Base-by-base conservation (phyloP, 192 early-diverging fungal genomes). In the Coemansia asiatica region DNA sequence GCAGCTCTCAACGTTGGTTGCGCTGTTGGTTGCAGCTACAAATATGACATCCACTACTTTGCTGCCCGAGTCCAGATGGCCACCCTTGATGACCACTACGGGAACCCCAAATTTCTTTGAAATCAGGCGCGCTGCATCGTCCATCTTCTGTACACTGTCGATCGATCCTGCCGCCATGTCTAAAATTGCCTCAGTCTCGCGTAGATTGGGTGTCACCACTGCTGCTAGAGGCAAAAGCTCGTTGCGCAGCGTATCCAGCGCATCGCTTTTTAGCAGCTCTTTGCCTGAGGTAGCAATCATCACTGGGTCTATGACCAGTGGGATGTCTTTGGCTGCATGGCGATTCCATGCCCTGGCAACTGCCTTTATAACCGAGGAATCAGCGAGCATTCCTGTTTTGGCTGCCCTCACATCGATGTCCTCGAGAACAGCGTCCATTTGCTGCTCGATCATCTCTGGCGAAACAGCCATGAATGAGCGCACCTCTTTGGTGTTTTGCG, bases 401-500 rank as follows among this genome's bases (percentile, higher is more conserved):
- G 90, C 83, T 15, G 90, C 90, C 50, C 85, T 78, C 26, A 87
- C 74, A 35, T 87, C 89, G 60, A 95, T 94, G 69, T 93, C 93
- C 6, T 80, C 83, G 6, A 94, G 69, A 8, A 95, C 91, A 16
- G 87, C 77, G 4, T 75, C 69, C 10, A 92, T 60, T 65, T 95
- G 93, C 63, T 89, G 73, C 31, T 73, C 47, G 7, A 95, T 86
- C 78, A 94, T 88, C 6, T 69, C 73, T 0, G 83, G 66, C 6
- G 88, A 85, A 13, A 92, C 70, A 1, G 86, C 60, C 40, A 85
- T 79, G 35, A 91, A 83, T 15, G 84, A 86, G 60, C 89, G 86
- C 9, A 95, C 94, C 18, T 86, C 87, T n/a, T 87, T 55, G 0
- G 94, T 95, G 74, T 95, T 95, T 69, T 95, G 94, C 6, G 92